Evolutionary conservation across 768 basidiomycete genomes (phyloP), one percentile per base, ranked within the genome.

Genomic region (Serendipita sp.): DNA sequence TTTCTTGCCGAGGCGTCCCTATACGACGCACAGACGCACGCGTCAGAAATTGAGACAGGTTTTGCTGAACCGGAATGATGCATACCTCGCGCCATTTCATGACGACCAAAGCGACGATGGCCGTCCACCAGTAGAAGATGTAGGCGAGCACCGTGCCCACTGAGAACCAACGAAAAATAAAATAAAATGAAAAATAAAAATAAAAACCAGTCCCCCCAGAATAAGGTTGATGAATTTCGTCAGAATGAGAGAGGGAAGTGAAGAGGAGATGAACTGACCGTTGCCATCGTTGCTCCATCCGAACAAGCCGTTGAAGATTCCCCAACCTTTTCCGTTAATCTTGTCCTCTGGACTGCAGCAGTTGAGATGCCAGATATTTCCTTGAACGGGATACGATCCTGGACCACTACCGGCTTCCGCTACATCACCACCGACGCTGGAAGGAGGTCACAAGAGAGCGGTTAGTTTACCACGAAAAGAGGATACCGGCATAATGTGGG

Each of bases 121-220:
- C 88, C 13, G 84, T 81, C 65, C 96, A 66, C 94, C 94, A 97
- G 76, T 94, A 97, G 73, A 90, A 87, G 53, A 90, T 82, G 71
- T 97, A 98, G 0, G 84, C 75, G n/a, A 95, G 76, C 22, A 97
- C 79, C 1, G 85, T 80, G 13, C 94, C 91, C 64, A 85, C 80
- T 82, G 62, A 62, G 30, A 17, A 63, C 17, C 48, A 16, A 16
- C 48, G 26, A 13, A 51, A 51, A 16, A 11, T 11, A 26, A 51
- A 9, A 51, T 26, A 11, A 42, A 11, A 42, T n/a, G n/a, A n/a
- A n/a, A n/a, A n/a, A n/a, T n/a, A n/a, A n/a, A n/a, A n/a, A n/a
- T n/a, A n/a, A 28, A 17, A 26, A 26, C 17, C 51, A 26, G 30
- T 14, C 16, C 14, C 51, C 17, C 33, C 58, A 38, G 41, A 5